A percentile compares a stretch with the other conserved stretches of the same genome.
Evolutionary conservation across 306 rosid genomes (phyloP).

Genomic region (Lotus japonicus): DNA sequence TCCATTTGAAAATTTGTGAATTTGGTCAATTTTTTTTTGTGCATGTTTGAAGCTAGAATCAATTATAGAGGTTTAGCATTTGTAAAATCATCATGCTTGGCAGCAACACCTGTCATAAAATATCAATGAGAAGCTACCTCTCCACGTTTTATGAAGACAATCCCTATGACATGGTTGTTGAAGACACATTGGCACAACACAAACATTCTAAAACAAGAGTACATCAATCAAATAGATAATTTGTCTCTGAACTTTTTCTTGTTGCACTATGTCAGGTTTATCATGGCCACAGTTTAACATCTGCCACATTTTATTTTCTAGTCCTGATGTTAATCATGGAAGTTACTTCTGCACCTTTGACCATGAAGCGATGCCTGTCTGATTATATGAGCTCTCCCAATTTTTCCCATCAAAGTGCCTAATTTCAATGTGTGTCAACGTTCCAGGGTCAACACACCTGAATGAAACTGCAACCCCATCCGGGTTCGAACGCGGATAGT

Average conservation of each 20-base stretch:
- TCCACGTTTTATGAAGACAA: not conserved
- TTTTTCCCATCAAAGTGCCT: slow-evolving; percentile 59
- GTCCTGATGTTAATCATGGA: not conserved
- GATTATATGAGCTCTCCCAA: slow-evolving; percentile 45
- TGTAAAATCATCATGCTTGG: not conserved
- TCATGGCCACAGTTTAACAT: not conserved
- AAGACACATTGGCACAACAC: slow-evolving; percentile 14
- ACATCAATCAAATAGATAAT: not conserved
- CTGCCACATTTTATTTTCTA: too few species aligned
- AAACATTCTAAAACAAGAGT: not conserved
- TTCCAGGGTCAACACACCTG: slow-evolving; percentile 81
- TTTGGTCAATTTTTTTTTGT: not conserved
- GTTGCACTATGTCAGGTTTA: not conserved
- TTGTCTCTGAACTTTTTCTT: not conserved
- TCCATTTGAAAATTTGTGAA: not conserved
- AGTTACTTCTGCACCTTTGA: slow-evolving; percentile 42
- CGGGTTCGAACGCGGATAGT: slow-evolving; percentile 75
- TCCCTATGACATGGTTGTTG: not conserved
- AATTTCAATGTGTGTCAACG: slow-evolving; percentile 49
- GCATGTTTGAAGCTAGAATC: too few species aligned
- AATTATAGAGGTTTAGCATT: not conserved
- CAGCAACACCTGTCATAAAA: not conserved
- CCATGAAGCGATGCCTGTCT: slow-evolving; percentile 31
- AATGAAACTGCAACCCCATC: slow-evolving; percentile 72
- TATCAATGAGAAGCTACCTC: too few species aligned